Percentiles rank a stretch among this genome's conserved stretches.
Conservation (phyloP, 2,329 filamentous ascomycete genomes). For the Aureobasidium pullulans region DNA sequence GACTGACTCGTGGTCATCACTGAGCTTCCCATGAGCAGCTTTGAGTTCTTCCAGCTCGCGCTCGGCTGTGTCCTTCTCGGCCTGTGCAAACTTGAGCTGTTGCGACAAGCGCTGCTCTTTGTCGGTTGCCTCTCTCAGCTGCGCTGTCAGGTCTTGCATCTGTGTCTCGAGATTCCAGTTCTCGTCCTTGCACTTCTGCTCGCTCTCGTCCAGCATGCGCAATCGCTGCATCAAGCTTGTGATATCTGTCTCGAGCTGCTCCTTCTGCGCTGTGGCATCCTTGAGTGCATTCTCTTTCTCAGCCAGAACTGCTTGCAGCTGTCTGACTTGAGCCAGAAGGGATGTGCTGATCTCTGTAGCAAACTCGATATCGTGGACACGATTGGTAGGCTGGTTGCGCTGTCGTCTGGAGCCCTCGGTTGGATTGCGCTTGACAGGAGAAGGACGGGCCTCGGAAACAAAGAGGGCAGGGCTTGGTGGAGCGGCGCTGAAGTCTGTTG, state of each 20-base stretch:
- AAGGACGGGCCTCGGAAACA: conserved; percentile 65
- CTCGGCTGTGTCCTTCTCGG: conserved; percentile 71
- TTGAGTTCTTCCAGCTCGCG: conserved; percentile 89
- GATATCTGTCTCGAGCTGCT: conserved; percentile 72
- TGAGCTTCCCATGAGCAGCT: conserved; percentile 66
- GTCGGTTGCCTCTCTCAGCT: conserved; percentile 68
- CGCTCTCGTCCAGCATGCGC: conserved; percentile 80
- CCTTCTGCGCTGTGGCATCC: conserved; percentile 64
- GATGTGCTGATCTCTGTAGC: conserved; percentile 97
- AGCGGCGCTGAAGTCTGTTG: conserved; percentile 17
- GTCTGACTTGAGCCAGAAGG: conserved; percentile 85
- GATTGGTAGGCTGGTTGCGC: conserved; percentile 79
- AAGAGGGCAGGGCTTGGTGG: conserved; percentile 42
- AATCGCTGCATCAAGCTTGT: conserved; percentile 74
- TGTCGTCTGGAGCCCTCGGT: conserved; percentile 72
- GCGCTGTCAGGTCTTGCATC: conserved; percentile 71
- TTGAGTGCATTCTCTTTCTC: conserved; percentile 86
- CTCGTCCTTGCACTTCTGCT: conserved; percentile 94
- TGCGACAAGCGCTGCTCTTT: conserved; percentile 76
- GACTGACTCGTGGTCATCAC: conserved; percentile 68
- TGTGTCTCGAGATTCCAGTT: conserved; percentile 97
- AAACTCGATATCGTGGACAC: conserved; percentile 93
- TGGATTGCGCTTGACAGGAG: conserved; percentile 67
- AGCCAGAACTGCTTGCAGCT: conserved; percentile 73
- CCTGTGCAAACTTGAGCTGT: conserved; percentile 58